These are phyloP conservation scores for Petunia hybrid DNA, from an alignment of 305 asterid genomes.

Conservation along the genomic window DNA sequence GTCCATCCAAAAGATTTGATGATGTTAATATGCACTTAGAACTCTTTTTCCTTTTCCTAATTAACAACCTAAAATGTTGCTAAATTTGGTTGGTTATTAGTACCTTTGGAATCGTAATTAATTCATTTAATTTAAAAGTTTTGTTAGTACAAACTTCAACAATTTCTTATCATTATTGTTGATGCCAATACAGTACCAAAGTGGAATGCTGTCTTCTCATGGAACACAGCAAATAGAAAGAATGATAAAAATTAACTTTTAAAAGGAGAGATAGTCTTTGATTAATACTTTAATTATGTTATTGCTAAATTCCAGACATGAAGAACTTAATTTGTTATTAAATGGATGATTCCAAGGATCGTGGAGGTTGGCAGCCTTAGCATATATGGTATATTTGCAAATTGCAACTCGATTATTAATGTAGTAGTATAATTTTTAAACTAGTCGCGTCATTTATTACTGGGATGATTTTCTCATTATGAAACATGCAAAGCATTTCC, in stretches of 20 bases:
- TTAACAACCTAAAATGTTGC: conserved; percentile 37
- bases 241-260: background rate
- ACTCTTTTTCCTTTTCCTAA: background rate
- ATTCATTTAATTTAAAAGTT: conserved; percentile 19
- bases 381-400: conserved; percentile 10
- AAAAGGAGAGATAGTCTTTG: background rate
- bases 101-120: conserved; percentile 22
- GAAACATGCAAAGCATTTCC: background rate
- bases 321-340: conserved; percentile 38
- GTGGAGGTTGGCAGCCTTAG: conserved; percentile 25
- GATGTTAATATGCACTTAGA: conserved; percentile 29
- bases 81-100: conserved; percentile 31
- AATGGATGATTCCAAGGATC: conserved; percentile 5
- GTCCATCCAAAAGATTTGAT: conserved; percentile 36
- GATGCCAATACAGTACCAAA: conserved; percentile 21
- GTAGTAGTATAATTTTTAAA: background rate
- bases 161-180: conserved; percentile 26
- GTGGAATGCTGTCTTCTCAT: conserved; percentile 23
- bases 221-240: conserved; percentile 25
- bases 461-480: background rate
- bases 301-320: conserved; percentile 41
- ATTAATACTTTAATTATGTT: conserved; percentile 28
- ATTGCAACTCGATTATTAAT: conserved; percentile 19
- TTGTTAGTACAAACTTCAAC: conserved; percentile 18
- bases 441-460: background rate